Conservation (phyloP, 2,329 filamentous ascomycete genomes). For the Nothophoma quercina region DNA sequence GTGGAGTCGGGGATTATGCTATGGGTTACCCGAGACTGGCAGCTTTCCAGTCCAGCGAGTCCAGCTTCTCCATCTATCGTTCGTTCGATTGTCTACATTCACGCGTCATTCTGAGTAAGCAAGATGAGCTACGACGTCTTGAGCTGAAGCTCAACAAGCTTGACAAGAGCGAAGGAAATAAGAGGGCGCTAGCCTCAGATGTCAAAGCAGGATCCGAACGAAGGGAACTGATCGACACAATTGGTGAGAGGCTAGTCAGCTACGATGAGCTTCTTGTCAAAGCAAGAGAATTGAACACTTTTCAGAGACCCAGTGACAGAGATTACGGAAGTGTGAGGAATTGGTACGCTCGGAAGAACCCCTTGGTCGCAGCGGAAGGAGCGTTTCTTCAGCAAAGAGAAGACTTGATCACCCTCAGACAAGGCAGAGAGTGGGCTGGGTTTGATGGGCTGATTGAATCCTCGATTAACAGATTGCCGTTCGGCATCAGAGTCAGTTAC, state of each 20-base stretch:
- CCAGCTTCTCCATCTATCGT: conserved; percentile 46
- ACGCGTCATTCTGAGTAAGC: conserved; percentile 43
- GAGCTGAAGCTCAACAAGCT: conserved; percentile 35
- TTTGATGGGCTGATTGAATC: conserved; percentile 50
- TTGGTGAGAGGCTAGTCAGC: conserved; percentile 25
- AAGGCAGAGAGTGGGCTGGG: conserved; percentile 45
- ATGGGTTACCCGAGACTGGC: conserved; percentile 43
- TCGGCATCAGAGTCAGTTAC: too few relatives aligned
- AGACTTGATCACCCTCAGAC: conserved; percentile 45
- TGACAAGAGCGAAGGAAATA: conserved; percentile 25
- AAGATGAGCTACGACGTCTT: conserved; percentile 43
- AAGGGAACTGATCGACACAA: conserved; percentile 15
- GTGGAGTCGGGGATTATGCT: conserved; percentile 36
- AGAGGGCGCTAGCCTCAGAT: too few relatives aligned
- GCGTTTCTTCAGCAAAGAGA: conserved; percentile 44
- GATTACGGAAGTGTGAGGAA: conserved; percentile 44
- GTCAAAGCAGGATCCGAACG: too few relatives aligned
- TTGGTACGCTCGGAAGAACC: conserved; percentile 42
- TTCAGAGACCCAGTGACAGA: conserved; percentile 43
- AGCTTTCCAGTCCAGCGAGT: conserved; percentile 47
- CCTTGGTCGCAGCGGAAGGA: conserved; percentile 32
- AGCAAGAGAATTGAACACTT: conserved; percentile 38
- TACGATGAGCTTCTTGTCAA: conserved; percentile 46
- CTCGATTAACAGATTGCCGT: too few relatives aligned
- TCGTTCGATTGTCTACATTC: conserved; percentile 44